These are phyloP conservation scores for Arachis hypogaea DNA, from an alignment of 306 rosid genomes.

Conservation along the genomic window DNA sequence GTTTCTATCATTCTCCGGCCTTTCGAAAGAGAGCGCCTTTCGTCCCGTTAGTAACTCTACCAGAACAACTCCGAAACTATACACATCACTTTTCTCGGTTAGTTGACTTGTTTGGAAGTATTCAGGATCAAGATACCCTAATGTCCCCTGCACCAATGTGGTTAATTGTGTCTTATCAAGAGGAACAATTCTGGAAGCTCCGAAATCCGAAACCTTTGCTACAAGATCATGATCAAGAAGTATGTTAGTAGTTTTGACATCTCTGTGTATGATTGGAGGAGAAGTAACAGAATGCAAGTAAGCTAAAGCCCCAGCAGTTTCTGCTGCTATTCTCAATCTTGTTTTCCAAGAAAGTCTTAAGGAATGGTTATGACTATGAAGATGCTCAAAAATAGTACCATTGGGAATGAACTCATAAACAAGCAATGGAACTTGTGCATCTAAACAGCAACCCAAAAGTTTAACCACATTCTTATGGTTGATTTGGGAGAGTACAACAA, in stretches of 20 bases:
- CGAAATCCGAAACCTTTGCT: constrained; percentile 60
- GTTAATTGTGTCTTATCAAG: constrained; percentile 47
- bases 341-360: constrained; percentile 42
- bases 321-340: constrained; percentile 49
- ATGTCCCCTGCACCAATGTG: constrained; percentile 59
- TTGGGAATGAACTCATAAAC: constrained; percentile 56
- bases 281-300: constrained; percentile 56
- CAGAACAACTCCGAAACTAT: constrained; percentile 37
- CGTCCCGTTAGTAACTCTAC: constrained; percentile 53
- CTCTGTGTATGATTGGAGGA: constrained; percentile 58
- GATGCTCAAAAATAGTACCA: constrained; percentile 43
- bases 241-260: constrained; percentile 56
- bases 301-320: constrained; percentile 54
- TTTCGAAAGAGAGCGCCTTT: constrained; percentile 46
- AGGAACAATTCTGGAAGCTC: constrained; percentile 58
- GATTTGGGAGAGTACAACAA: constrained; percentile 51
- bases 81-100: no score
- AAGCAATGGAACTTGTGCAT: constrained; percentile 62
- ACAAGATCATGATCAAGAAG: constrained; percentile 40
- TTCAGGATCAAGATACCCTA: constrained; percentile 56
- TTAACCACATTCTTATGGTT: constrained; percentile 54
- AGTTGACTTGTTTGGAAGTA: constrained; percentile 18
- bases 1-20: constrained; percentile 38
- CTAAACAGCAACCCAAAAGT: constrained; percentile 59
- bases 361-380: constrained; percentile 32